Evolutionary conservation across 129 eudicot species (phyloP), one percentile per base, ranked within the genome.

Genomic region (Flaveria trinervia): DNA sequence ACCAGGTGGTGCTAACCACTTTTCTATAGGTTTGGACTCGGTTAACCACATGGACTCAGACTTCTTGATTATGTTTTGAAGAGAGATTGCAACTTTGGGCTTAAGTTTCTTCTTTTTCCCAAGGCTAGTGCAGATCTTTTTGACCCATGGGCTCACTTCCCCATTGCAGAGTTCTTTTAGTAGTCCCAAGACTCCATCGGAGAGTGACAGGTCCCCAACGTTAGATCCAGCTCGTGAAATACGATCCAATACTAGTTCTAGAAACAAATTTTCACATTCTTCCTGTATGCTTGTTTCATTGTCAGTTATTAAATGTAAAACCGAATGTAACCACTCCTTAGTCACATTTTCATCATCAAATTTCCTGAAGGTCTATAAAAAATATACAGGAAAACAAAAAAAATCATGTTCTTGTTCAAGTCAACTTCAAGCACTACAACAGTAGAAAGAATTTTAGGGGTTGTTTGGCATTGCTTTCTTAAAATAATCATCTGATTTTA

Each of bases 211-310:
- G 48, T 72, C 70, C 71, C 44, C 30, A 39, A 51, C 50, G 55
- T 56, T 65, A 36, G 89, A 82, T 74, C 92, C 93, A 65, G 88
- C 92, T 65, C 79, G 75, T 51, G 94, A 86, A 65, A 95, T 82
- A 28, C 96, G 83, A 73, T 92, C 94, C 70, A 95, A 61, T 50
- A 89, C 92, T 68, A 95, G 82, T 82, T 91, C 99, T n/a, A 88
- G 72, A 81, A 91, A 95, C 77, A 95, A 83, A 73, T 88, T 92
- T 82, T 95, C 97, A 20, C 97, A 95, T 78, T 95, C 99, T 82
- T 95, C 99, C 80, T 95, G 99, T 65, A 95, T 92, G 84, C 96
- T 88, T 66, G 99, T 81, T 87, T 95, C 99, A 61, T 88, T 89
- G 80, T 95, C 99, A 22, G 82, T 73, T 72, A 92, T 89, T 15